Conservation (phyloP, 2,329 filamentous ascomycete genomes). For the Orbilia javanica region DNA sequence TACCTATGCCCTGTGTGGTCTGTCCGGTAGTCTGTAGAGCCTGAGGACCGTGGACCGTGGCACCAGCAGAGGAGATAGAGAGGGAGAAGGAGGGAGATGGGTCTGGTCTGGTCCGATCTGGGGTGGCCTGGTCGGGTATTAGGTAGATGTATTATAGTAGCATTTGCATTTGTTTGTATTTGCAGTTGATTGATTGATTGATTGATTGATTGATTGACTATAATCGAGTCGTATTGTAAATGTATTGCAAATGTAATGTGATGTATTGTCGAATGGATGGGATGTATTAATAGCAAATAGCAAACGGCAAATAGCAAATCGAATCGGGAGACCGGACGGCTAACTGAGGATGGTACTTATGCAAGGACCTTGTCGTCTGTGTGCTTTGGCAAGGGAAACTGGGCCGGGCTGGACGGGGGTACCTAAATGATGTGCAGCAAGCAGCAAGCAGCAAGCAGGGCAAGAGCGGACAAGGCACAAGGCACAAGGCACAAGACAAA, state of each 20-base stretch:
- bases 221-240: neutral
- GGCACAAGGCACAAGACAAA: neutral
- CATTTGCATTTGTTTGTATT: too few species aligned
- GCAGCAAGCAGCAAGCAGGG: slow-evolving; percentile 10
- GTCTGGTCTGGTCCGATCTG: too few species aligned
- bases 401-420: neutral
- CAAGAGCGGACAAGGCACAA: neutral
- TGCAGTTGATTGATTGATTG: too few species aligned
- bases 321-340: slow-evolving; percentile 38
- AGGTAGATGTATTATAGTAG: neutral
- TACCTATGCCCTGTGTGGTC: neutral
- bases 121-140: too few species aligned
- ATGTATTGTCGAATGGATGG: neutral
- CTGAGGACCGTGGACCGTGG: slow-evolving; percentile 38
- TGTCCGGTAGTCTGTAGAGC: too few species aligned
- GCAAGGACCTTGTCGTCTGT: slow-evolving; percentile 22
- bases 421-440: slow-evolving; percentile 25
- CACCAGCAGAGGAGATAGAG: slow-evolving; percentile 18
- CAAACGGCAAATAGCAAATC: slow-evolving; percentile 6
- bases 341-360: slow-evolving; percentile 18
- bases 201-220: too few species aligned
- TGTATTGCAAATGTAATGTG: neutral
- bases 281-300: slow-evolving; percentile 34
- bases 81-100: too few species aligned
- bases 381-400: too few species aligned